These are phyloP conservation scores for Gardenia jasminoides DNA, from an alignment of 257 asterid genomes.

Conservation along the genomic window DNA sequence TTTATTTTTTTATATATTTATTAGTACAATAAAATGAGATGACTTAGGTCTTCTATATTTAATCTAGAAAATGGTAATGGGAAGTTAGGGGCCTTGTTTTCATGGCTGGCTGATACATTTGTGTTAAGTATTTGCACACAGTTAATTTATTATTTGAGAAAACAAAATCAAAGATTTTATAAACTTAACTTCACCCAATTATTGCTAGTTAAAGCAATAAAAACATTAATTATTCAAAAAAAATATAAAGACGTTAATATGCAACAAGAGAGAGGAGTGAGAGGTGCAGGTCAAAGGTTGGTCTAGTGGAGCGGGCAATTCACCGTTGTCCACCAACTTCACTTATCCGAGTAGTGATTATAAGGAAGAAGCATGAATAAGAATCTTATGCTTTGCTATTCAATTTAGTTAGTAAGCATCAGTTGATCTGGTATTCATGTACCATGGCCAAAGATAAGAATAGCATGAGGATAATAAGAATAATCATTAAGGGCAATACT, in stretches of 20 bases:
- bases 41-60: background rate
- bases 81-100: background rate
- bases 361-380: background rate
- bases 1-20: too few species aligned
- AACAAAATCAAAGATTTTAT: background rate
- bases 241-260: background rate
- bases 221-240: background rate
- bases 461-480: too few species aligned
- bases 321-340: constrained; percentile 38
- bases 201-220: background rate
- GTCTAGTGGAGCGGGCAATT: constrained; percentile 35
- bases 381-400: background rate
- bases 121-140: too few species aligned
- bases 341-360: constrained; percentile 15
- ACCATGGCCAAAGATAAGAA: background rate
- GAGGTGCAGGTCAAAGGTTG: constrained; percentile 16
- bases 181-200: background rate
- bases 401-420: constrained; percentile 13
- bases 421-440: background rate
- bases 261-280: background rate
- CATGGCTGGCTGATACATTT: background rate
- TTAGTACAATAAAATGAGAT: too few species aligned
- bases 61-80: background rate
- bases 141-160: too few species aligned
- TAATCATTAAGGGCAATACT: too few species aligned